A percentile compares a stretch with the other conserved stretches of the same genome.
These are phyloP conservation scores for Fraxinus floribunda DNA, from an alignment of 305 asterid species.

Conservation along the genomic window DNA sequence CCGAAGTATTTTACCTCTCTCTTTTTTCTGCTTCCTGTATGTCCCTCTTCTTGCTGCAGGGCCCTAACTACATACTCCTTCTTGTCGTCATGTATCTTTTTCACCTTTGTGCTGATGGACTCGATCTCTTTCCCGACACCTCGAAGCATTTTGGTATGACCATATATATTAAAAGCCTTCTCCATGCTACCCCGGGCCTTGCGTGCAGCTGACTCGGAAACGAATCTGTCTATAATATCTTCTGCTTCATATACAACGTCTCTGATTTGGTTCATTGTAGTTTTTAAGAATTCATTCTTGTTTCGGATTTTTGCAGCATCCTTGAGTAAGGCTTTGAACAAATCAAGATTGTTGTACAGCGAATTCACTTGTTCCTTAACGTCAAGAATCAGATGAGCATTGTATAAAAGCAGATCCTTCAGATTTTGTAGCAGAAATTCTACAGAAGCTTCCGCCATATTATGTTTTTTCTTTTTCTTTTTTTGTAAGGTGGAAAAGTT, in stretches of 20 bases:
- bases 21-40: slow-evolving; percentile 5
- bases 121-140: slow-evolving; percentile 30
- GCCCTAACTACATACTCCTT: slow-evolving; percentile 21
- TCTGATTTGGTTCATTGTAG: slow-evolving; percentile 36
- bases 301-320: slow-evolving; percentile 40
- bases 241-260: slow-evolving; percentile 48
- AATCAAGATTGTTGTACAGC: slow-evolving; percentile 38
- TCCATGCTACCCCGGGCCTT: slow-evolving; percentile 26
- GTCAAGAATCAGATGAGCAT: slow-evolving; percentile 26
- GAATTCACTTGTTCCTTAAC: slow-evolving; percentile 31
- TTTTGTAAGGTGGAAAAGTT: background rate
- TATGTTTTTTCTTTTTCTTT: background rate
- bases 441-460: slow-evolving; percentile 53
- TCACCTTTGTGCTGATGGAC: slow-evolving; percentile 24
- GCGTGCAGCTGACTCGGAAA: slow-evolving; percentile 36
- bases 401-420: slow-evolving; percentile 37
- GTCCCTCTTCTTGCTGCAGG: slow-evolving; percentile 22
- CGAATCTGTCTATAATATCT: slow-evolving; percentile 42
- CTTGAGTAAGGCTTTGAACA: slow-evolving; percentile 39
- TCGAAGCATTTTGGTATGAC: background rate
- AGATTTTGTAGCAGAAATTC: slow-evolving; percentile 43
- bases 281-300: slow-evolving; percentile 34
- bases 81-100: slow-evolving; percentile 29
- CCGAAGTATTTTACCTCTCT: slow-evolving; percentile 19
- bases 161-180: slow-evolving; percentile 2